Conservation (phyloP, 2,329 filamentous ascomycete species). For the Tolypocladium endophyticum region DNA sequence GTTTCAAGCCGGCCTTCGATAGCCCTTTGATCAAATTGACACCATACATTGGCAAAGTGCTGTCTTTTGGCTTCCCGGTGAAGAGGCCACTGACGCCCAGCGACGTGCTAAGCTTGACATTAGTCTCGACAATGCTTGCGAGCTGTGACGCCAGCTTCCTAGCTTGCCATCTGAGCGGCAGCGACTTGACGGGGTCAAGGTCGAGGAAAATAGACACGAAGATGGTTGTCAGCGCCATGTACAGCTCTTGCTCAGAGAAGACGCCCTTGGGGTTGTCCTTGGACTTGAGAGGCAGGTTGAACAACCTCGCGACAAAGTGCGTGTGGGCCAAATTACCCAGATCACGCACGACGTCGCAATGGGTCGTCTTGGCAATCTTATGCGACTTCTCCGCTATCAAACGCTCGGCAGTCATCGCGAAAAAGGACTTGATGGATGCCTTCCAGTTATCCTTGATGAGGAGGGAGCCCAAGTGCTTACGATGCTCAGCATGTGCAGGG, state of each 20-base stretch:
- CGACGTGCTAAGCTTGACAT: slow-evolving; percentile 47
- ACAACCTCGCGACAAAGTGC: slow-evolving; percentile 50
- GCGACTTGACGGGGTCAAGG: slow-evolving; percentile 56
- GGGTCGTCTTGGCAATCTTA: slow-evolving; percentile 40
- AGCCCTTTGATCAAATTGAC: slow-evolving; percentile 54
- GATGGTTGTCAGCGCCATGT: slow-evolving; percentile 53
- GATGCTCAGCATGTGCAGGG: slow-evolving; percentile 36
- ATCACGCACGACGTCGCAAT: slow-evolving; percentile 62
- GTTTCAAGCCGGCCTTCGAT: slow-evolving; percentile 49
- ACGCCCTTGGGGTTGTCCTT: slow-evolving; percentile 47
- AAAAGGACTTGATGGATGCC: slow-evolving; percentile 54
- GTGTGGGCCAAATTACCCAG: slow-evolving; percentile 58
- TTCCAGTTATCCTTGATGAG: slow-evolving; percentile 54
- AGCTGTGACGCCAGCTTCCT: slow-evolving; percentile 47
- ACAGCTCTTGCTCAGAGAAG: slow-evolving; percentile 44
- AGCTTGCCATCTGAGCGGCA: slow-evolving; percentile 49
- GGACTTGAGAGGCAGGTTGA: slow-evolving; percentile 59
- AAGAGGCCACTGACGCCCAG: slow-evolving; percentile 34
- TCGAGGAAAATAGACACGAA: slow-evolving; percentile 58
- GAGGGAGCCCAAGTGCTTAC: slow-evolving; percentile 42
- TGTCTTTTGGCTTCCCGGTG: slow-evolving; percentile 38
- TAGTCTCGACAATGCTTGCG: slow-evolving; percentile 50
- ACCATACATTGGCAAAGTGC: slow-evolving; percentile 52
- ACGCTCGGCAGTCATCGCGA: slow-evolving; percentile 47
- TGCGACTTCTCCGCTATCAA: slow-evolving; percentile 57